phyloP scores from a whole-genome alignment of 176 grass and related monocot genomes.

The Zoysia japonica region DNA sequence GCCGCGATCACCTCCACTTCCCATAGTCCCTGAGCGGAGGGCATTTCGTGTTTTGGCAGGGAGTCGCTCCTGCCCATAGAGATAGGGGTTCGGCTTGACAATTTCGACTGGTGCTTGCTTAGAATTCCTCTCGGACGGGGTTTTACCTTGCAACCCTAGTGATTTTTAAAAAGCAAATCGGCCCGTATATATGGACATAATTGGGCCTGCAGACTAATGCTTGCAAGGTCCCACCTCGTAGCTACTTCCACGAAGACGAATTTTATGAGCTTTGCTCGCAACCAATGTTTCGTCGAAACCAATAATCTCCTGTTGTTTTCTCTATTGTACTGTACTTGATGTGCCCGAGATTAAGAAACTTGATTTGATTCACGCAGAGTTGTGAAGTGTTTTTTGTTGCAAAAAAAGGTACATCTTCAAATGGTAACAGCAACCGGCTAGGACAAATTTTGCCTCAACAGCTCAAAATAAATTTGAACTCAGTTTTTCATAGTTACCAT shows the following conservation, averaged over 20 bases:
- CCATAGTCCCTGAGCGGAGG: neutral
- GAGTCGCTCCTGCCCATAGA: neutral
- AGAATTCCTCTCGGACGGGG: neutral
- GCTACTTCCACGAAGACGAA: neutral
- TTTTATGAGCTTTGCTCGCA: neutral
- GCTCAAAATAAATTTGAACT: neutral
- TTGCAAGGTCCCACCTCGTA: no score
- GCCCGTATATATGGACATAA: neutral
- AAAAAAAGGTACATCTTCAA: neutral
- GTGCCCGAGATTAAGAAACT: neutral
- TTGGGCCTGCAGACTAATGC: neutral
- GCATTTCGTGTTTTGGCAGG: no score
- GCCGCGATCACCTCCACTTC: neutral
- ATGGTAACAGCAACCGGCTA: neutral
- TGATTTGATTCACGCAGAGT: neutral
- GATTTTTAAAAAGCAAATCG: neutral
- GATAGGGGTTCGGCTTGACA: neutral
- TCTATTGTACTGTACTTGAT: neutral
- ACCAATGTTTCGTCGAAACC: neutral
- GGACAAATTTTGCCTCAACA: neutral
- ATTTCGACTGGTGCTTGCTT: neutral
- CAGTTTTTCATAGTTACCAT: neutral
- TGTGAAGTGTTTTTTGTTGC: neutral
- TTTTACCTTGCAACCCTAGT: neutral
- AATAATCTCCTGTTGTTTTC: neutral